A percentile compares a stretch with the other conserved stretches of the same genome.
Evolutionary conservation across 2,329 filamentous ascomycete genomes (phyloP).

Genomic region (Neofusicoccum umdonicola): DNA sequence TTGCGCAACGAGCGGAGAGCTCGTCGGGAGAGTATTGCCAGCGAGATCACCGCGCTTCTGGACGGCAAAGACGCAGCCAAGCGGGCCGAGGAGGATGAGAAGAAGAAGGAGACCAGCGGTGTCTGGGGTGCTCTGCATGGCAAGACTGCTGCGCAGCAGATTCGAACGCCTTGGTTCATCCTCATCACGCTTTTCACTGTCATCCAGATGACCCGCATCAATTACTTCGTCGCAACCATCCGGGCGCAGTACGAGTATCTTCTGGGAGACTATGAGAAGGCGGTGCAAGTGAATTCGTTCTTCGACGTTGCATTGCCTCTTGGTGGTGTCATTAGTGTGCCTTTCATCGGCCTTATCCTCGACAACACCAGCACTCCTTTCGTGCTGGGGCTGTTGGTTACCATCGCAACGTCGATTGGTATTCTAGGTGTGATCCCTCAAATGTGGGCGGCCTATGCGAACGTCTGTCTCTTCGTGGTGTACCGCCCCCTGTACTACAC

Average conservation of each 20-base stretch:
- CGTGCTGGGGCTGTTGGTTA: conserved; percentile 69
- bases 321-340: conserved; percentile 79
- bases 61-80: conserved; percentile 63
- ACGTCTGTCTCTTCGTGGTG: conserved; percentile 75
- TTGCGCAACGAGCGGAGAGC: conserved; percentile 56
- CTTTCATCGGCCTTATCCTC: conserved; percentile 78
- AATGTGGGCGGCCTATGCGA: conserved; percentile 70
- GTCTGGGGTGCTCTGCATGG: conserved; percentile 87
- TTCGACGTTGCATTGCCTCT: conserved; percentile 84
- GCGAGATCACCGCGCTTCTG: conserved; percentile 71
- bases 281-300: conserved; percentile 72
- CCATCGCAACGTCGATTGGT: conserved; percentile 71
- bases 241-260: conserved; percentile 77
- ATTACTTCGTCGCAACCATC: conserved; percentile 89
- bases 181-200: conserved; percentile 78
- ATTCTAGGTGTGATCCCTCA: conserved; percentile 71
- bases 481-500: conserved; percentile 91
- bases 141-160: conserved; percentile 67
- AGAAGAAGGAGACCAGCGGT: conserved; percentile 67
- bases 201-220: conserved; percentile 69
- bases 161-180: conserved; percentile 78
- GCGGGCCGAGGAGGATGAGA: conserved; percentile 64
- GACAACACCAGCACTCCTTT: conserved; percentile 72
- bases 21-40: conserved; percentile 61
- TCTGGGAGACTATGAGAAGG: conserved; percentile 59